phyloP scores from a whole-genome alignment of 371 early-diverging fungal genomes.

The Choanephora cucurbitarum region DNA sequence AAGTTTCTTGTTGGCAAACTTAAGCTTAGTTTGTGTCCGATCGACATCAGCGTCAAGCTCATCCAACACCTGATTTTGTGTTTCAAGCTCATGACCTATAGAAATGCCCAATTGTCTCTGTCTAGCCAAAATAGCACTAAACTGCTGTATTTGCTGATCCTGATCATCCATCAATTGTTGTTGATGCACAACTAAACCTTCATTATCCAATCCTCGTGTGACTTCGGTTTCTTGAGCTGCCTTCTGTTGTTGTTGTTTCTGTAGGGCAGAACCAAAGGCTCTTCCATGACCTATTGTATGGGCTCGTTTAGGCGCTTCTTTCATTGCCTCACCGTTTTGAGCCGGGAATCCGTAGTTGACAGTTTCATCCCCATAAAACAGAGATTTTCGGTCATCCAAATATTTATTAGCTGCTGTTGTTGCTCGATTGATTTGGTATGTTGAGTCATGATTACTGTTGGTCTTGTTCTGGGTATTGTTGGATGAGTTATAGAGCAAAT shows the following conservation, averaged over 20 bases:
- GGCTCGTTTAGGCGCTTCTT: conserved; percentile 4
- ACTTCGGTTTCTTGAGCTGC: conserved; percentile 72
- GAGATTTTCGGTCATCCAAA: background rate
- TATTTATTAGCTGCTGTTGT: background rate
- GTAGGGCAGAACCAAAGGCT: conserved; percentile 65
- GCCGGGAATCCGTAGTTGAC: conserved; percentile 29
- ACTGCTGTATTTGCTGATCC: conserved; percentile 76
- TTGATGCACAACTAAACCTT: conserved; percentile 78
- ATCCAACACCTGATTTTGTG: conserved; percentile 85
- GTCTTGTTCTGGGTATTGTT: conserved; percentile 6
- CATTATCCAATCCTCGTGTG: conserved; percentile 77
- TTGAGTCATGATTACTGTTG: background rate
- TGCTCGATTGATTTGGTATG: background rate
- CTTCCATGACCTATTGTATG: conserved; percentile 36
- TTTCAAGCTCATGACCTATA: conserved; percentile 87
- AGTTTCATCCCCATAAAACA: conserved; percentile 7
- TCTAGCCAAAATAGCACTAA: conserved; percentile 74
- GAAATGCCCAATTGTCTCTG: conserved; percentile 86
- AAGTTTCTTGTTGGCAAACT: conserved; percentile 75
- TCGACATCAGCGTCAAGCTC: conserved; percentile 80
- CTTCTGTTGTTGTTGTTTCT: conserved; percentile 31
- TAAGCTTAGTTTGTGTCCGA: conserved; percentile 73
- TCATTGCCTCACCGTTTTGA: conserved; percentile 8
- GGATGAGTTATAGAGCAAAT: conserved; percentile 17
- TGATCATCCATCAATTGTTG: conserved; percentile 79